Evolutionary conservation across 495 filamentous ascomycete genomes (phyloP).

Genomic region (Penicillium taxi): DNA sequence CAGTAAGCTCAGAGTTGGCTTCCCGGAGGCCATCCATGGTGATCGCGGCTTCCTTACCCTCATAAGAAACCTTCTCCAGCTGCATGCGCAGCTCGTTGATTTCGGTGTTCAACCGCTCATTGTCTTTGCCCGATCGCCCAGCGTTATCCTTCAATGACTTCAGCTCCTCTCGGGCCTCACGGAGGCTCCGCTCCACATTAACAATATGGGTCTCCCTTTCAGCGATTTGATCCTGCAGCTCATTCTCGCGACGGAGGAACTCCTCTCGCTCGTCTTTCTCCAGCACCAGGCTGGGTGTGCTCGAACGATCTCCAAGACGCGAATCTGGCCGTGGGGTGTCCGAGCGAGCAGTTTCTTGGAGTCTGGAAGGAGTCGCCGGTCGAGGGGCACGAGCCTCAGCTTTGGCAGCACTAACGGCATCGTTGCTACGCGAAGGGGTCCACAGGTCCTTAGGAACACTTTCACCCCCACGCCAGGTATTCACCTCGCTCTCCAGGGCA

Average conservation of each 20-base stretch:
- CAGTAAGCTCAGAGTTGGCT: constrained; percentile 83
- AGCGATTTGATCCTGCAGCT: constrained; percentile 89
- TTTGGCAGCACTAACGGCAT: constrained; percentile 49
- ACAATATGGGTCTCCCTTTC: constrained; percentile 82
- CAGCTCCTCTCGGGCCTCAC: constrained; percentile 77
- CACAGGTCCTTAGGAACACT: constrained; percentile 80
- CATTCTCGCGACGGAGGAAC: constrained; percentile 90
- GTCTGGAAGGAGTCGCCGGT: constrained; percentile 75
- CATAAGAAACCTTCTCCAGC: constrained; percentile 86
- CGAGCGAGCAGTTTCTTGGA: constrained; percentile 45
- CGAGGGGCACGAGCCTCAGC: constrained; percentile 51
- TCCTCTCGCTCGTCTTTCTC: constrained; percentile 97
- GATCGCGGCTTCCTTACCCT: constrained; percentile 92
- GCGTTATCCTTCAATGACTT: constrained; percentile 73
- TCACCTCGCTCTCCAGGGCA: constrained; percentile 77
- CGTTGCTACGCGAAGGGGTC: constrained; percentile 53
- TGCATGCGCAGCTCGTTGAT: constrained; percentile 93
- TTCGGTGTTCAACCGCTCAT: constrained; percentile 74
- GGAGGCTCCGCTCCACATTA: constrained; percentile 66
- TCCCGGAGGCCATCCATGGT: constrained; percentile 97
- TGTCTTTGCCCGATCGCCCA: constrained; percentile 70
- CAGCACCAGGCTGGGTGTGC: constrained; percentile 75
- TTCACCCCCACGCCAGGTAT: constrained; percentile 80
- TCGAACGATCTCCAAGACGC: constrained; percentile 75
- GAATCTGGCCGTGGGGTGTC: constrained; percentile 73